Conservation (phyloP, 2,329 filamentous ascomycete species). For the Stagonosporopsis vannaccii region DNA sequence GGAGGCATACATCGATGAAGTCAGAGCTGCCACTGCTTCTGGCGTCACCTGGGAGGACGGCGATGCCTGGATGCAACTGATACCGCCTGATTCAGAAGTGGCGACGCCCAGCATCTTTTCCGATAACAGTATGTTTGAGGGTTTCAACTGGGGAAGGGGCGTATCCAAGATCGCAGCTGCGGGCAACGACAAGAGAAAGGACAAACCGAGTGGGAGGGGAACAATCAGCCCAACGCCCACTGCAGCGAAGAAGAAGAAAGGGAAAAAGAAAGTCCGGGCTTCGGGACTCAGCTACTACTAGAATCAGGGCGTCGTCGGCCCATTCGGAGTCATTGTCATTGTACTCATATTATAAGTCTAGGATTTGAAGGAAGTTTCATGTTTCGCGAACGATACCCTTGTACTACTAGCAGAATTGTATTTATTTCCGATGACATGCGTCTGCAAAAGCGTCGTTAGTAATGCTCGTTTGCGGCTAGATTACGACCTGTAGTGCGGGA, state of each 20-base stretch:
- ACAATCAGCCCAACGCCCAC: constrained; percentile 24
- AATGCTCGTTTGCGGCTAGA: background rate
- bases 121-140: constrained; percentile 25
- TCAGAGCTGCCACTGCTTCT: constrained; percentile 35
- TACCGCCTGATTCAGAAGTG: constrained; percentile 25
- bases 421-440: background rate
- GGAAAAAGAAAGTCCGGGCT: constrained; percentile 34
- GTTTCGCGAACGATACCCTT: constrained; percentile 12
- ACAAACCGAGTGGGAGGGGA: constrained; percentile 18
- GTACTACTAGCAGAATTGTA: constrained; percentile 5
- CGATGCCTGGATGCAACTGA: constrained; percentile 30
- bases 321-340: background rate
- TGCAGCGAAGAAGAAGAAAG: constrained; percentile 29
- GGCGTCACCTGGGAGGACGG: constrained; percentile 39
- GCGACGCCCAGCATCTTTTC: constrained; percentile 27
- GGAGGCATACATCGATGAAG: constrained; percentile 40
- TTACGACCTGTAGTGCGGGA: background rate
- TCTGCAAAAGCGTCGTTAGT: background rate
- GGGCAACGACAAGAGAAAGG: constrained; percentile 20
- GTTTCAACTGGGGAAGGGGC: constrained; percentile 27
- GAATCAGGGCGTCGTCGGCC: background rate
- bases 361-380: background rate
- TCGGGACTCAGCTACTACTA: constrained; percentile 42
- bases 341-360: background rate
- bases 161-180: constrained; percentile 23